These are phyloP conservation scores for Rhizopus sp. DNA, from an alignment of 371 early-diverging fungal species.

Conservation along the genomic window DNA sequence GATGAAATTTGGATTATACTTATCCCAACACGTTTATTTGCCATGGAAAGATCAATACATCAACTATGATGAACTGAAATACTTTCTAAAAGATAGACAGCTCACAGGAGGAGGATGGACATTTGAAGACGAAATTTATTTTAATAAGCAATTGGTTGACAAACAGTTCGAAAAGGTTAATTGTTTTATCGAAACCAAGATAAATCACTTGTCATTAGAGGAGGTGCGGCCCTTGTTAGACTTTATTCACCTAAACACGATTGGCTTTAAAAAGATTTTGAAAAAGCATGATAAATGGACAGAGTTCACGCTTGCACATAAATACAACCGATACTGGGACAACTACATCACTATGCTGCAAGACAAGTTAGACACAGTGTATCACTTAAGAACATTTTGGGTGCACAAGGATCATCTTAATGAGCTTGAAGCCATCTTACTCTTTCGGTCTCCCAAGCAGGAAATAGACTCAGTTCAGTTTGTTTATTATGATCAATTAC, in stretches of 20 bases:
- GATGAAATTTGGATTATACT: conserved; percentile 24
- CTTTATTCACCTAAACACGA: conserved; percentile 88
- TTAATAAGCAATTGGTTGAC: neutral
- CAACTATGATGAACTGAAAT: conserved; percentile 17
- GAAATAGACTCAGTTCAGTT: neutral
- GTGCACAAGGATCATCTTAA: conserved; percentile 21
- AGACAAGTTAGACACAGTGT: neutral
- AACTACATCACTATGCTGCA: neutral
- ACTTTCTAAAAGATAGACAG: conserved; percentile 21
- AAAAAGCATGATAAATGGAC: conserved; percentile 91
- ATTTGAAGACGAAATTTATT: conserved; percentile 14
- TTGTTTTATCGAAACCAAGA: conserved; percentile 13
- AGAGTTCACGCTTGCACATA: conserved; percentile 44
- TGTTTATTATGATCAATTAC: conserved; percentile 21
- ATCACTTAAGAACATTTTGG: conserved; percentile 16
- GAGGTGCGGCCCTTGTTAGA: conserved; percentile 63
- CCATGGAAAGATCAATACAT: conserved; percentile 28
- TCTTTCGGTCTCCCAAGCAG: conserved; percentile 18
- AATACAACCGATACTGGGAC: neutral
- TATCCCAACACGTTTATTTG: conserved; percentile 8
- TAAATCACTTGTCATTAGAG: neutral
- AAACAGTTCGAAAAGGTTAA: conserved; percentile 12
- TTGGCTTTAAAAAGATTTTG: conserved; percentile 90
- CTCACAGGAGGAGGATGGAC: conserved; percentile 9
- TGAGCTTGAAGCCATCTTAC: conserved; percentile 20